A percentile compares a stretch with the other conserved stretches of the same genome.
phyloP scores from a whole-genome alignment of 2,329 filamentous ascomycete genomes.

The Akanthomyces dipterigenus region DNA sequence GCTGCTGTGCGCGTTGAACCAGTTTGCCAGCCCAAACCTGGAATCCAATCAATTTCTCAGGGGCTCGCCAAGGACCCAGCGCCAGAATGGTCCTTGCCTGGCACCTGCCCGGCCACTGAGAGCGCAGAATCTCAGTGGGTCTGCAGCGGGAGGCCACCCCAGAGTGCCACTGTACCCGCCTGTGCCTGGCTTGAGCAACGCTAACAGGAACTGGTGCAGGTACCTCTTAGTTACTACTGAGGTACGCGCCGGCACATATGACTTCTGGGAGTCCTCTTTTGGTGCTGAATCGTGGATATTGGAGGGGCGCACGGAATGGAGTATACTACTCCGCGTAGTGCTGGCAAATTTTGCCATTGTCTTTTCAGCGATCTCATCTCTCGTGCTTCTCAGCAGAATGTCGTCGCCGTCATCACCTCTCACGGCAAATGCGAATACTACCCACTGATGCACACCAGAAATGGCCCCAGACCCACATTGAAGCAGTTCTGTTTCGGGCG shows the following conservation, averaged over 20 bases:
- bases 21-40: background rate
- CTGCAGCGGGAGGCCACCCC: background rate
- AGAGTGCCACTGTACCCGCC: background rate
- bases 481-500: background rate
- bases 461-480: background rate
- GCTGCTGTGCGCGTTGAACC: background rate
- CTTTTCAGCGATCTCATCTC: too few relatives aligned
- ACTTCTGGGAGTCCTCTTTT: too few relatives aligned
- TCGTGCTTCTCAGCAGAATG: background rate
- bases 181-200: too few relatives aligned
- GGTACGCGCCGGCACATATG: too few relatives aligned
- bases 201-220: too few relatives aligned
- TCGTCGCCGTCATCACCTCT: background rate
- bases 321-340: too few relatives aligned
- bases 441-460: background rate
- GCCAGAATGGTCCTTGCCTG: background rate
- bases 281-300: too few relatives aligned
- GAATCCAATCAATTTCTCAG: conserved; percentile 1
- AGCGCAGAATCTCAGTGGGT: background rate
- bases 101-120: background rate
- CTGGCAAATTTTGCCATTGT: too few relatives aligned
- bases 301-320: too few relatives aligned
- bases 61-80: background rate
- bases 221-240: too few relatives aligned
- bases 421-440: background rate